A percentile compares a stretch with the other conserved stretches of the same genome.
phyloP scores from a whole-genome alignment of 768 basidiomycete genomes.

The Lactarius quietus region DNA sequence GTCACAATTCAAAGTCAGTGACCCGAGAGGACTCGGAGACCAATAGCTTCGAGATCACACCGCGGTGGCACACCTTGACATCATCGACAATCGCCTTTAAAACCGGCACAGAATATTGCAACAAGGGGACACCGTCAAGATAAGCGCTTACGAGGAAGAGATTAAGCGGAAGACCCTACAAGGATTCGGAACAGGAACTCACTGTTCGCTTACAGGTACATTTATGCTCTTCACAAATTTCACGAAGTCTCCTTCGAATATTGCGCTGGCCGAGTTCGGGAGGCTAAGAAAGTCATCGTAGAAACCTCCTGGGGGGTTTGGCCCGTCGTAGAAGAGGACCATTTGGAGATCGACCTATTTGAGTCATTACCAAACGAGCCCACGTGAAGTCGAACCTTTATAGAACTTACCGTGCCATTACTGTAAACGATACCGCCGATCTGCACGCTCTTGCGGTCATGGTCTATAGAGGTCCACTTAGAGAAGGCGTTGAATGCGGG shows the following conservation, averaged over 20 bases:
- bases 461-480: background rate
- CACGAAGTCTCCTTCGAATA: conserved; percentile 37
- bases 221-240: conserved; percentile 24
- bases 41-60: background rate
- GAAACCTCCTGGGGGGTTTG: conserved; percentile 45
- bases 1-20: background rate
- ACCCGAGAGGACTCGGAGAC: too few species aligned
- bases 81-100: conserved; percentile 45
- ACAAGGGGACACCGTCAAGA: background rate
- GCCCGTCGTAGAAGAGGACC: conserved; percentile 57
- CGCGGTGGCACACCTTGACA: conserved; percentile 33
- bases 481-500: background rate
- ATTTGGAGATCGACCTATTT: conserved; percentile 49
- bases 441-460: background rate
- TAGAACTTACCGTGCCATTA: conserved; percentile 15
- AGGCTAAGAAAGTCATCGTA: conserved; percentile 53
- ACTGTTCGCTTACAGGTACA: background rate
- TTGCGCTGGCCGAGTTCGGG: conserved; percentile 25
- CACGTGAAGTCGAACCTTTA: conserved; percentile 2
- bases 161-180: background rate
- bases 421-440: background rate
- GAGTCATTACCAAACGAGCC: background rate
- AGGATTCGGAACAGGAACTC: background rate
- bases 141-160: background rate
- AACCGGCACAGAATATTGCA: background rate